Base-by-base conservation (phyloP, 805 yeast species). In the Maudiozyma saulgeensis region DNA sequence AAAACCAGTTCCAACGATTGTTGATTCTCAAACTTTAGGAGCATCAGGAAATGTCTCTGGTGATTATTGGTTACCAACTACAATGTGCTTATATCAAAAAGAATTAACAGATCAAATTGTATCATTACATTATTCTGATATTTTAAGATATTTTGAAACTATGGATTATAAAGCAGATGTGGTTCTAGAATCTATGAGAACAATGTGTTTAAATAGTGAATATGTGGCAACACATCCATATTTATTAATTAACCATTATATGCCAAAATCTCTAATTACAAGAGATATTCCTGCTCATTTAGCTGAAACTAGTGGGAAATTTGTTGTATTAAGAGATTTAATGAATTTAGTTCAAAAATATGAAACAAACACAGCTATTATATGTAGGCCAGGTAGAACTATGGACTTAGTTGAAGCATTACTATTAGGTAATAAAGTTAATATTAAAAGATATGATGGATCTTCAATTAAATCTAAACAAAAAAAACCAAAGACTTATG, bases 71-170 rank as follows among this genome's bases (percentile, higher is more conserved):
- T 69, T 89, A 26, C 85, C 95, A 0, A 82, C 91, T 6, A 90
- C 96, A 3, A 79, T 89, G 81, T 79, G 83, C 48, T 87, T 84
- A 53, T 86, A 86, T 56, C 98, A 91, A 63, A 84, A 82, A 59
- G 93, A 89, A 59, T 73, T 91, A 47, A 87, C 90, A 11, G 96
- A 91, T 65, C 96, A 89, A 62, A 89, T 93, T 31, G 86, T 91
- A 12, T 86, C 96, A 1, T 71, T 89, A 40, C 98, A 91, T 67
- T 91, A 90, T 63, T 80, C 91, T 34, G 98, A 90, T 62, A 88
- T 91, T 50, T 71, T 91, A 57, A 82, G 88, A 66, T 90, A 84
- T 63, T 89, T 87, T 60, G 95, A 88, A 62, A 68, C 74, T 1
- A 67, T 70, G 34, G 69, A 71, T 48, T 71, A 66, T 41, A 66